Conservation (phyloP, 2,329 filamentous ascomycete species). For the Ophiostoma perfectum region DNA sequence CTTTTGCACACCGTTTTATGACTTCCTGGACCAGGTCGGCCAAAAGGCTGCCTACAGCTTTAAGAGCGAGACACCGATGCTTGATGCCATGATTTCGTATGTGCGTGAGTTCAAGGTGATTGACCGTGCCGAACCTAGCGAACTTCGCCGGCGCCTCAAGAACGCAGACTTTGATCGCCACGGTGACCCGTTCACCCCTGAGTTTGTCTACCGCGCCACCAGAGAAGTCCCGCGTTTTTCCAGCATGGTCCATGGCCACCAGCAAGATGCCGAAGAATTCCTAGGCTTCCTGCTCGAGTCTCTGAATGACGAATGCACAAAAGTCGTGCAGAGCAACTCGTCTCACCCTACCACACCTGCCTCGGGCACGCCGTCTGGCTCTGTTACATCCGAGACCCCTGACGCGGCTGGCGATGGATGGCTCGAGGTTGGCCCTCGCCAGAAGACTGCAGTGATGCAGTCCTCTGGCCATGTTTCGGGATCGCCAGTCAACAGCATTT, state of each 20-base stretch:
- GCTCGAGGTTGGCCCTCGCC: conserved; percentile 90
- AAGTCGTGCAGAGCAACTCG: conserved; percentile 57
- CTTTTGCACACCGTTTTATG: conserved; percentile 90
- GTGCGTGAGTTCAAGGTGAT: conserved; percentile 87
- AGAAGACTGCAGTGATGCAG: conserved; percentile 78
- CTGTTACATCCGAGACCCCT: conserved; percentile 29
- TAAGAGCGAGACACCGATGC: conserved; percentile 87
- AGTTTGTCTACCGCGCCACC: conserved; percentile 94
- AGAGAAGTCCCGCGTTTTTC: conserved; percentile 80
- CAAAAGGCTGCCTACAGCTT: conserved; percentile 83
- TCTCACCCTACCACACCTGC: conserved; percentile 33
- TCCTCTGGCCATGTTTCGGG: conserved; percentile 69
- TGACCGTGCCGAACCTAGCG: conserved; percentile 67
- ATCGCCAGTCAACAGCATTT: conserved; percentile 89
- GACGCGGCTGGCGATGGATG: conserved; percentile 54
- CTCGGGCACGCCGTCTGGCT: conserved; percentile 39
- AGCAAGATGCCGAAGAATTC: conserved; percentile 97
- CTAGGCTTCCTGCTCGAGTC: conserved; percentile 87
- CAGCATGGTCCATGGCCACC: conserved; percentile 91
- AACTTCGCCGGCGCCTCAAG: conserved; percentile 70
- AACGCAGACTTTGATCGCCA: conserved; percentile 80
- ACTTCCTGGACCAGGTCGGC: conserved; percentile 82
- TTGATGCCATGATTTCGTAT: conserved; percentile 97
- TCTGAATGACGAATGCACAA: conserved; percentile 84
- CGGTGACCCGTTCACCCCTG: conserved; percentile 84